Evolutionary conservation across 2,329 filamentous ascomycete genomes (phyloP).

Genomic region (Fusarium brachygibbosum): DNA sequence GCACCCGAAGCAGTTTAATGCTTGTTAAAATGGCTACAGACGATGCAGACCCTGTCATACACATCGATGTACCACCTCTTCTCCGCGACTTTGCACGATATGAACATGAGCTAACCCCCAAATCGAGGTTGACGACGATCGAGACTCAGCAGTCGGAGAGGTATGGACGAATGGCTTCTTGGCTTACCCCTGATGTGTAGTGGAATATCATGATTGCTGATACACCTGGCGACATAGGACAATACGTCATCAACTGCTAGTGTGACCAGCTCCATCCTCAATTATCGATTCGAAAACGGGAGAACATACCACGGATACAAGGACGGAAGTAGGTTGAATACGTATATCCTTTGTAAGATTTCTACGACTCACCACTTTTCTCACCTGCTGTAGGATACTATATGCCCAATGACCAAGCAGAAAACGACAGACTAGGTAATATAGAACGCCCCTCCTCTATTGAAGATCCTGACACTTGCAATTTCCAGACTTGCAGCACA

Average conservation of each 20-base stretch:
- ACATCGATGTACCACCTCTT: no score
- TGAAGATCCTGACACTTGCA: background rate
- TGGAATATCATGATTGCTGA: no score
- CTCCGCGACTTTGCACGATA: no score
- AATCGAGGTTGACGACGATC: no score
- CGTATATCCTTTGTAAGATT: background rate
- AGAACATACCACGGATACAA: background rate
- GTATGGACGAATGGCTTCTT: no score
- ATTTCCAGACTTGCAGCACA: conserved; percentile 22
- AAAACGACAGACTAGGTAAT: background rate
- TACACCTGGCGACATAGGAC: background rate
- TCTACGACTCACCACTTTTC: background rate
- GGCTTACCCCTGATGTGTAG: no score
- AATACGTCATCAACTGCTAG: background rate
- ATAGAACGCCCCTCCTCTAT: background rate
- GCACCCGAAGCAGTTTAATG: no score
- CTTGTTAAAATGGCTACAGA: no score
- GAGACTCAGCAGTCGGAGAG: no score
- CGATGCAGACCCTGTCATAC: no score
- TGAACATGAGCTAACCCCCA: no score
- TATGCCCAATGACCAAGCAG: background rate
- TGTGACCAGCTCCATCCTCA: background rate
- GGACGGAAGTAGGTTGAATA: background rate
- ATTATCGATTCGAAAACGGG: background rate
- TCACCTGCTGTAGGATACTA: background rate